Evolutionary conservation across 2,329 filamentous ascomycete genomes (phyloP).

Genomic region (Shiraia bambusicola): DNA sequence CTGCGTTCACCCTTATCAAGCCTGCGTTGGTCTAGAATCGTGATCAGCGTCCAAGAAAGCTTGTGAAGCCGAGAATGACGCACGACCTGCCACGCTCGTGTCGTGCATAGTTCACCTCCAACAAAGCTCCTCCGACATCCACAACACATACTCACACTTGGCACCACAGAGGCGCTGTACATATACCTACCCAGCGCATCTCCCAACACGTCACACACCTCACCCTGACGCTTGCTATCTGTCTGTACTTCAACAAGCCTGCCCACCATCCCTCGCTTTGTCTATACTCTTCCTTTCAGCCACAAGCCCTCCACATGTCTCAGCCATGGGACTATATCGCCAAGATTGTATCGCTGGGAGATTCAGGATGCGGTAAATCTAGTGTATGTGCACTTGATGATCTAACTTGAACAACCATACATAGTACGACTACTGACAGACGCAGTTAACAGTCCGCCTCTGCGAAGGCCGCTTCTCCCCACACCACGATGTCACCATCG

Average conservation of each 20-base stretch:
- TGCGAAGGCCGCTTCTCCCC: slow-evolving; percentile 94
- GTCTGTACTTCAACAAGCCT: not conserved
- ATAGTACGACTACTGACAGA: too few relatives aligned
- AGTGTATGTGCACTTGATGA: slow-evolving; percentile 52
- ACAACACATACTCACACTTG: not conserved
- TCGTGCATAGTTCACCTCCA: too few relatives aligned
- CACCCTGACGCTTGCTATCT: too few relatives aligned
- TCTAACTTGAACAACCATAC: too few relatives aligned
- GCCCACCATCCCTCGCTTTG: slow-evolving; percentile 11
- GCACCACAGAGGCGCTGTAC: too few relatives aligned
- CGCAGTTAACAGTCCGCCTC: slow-evolving; percentile 81
- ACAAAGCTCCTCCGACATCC: not conserved
- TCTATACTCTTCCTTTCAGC: slow-evolving; percentile 8
- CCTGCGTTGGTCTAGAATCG: too few relatives aligned
- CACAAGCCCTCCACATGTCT: slow-evolving; percentile 41
- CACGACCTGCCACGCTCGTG: too few relatives aligned
- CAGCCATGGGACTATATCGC: slow-evolving; percentile 97
- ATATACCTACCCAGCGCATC: too few relatives aligned
- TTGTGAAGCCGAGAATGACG: too few relatives aligned
- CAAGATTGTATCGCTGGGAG: slow-evolving; percentile 96
- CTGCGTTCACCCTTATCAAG: too few relatives aligned
- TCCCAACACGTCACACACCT: too few relatives aligned
- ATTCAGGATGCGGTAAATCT: slow-evolving; percentile 94
- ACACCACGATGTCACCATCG: slow-evolving; percentile 95
- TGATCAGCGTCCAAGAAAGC: too few relatives aligned